Evolutionary conservation across 2,329 filamentous ascomycete genomes (phyloP).

Genomic region (Fusarium oxysporum): DNA sequence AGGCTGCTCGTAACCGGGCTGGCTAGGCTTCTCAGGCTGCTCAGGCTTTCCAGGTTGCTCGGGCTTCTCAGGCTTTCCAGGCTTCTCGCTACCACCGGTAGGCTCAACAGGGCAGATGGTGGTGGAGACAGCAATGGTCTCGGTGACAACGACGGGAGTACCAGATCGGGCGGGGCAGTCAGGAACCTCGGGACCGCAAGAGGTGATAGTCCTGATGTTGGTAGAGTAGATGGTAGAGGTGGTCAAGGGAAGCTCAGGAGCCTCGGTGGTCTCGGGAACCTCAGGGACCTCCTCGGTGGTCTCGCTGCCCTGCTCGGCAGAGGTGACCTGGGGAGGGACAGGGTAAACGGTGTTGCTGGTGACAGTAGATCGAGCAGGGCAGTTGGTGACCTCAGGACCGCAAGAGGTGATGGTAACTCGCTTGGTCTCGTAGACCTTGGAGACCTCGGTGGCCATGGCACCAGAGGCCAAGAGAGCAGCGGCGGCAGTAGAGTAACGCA

Average conservation of each 20-base stretch:
- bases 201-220: constrained; percentile 70
- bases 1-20: not conserved
- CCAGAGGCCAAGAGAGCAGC: constrained; percentile 60
- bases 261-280: constrained; percentile 49
- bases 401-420: constrained; percentile 72
- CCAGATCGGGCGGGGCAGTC: constrained; percentile 66
- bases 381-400: constrained; percentile 51
- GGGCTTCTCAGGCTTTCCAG: constrained; percentile 26
- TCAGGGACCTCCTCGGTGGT: constrained; percentile 47
- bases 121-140: constrained; percentile 54
- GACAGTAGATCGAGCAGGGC: constrained; percentile 41
- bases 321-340: constrained; percentile 26
- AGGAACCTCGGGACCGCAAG: constrained; percentile 69
- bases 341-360: constrained; percentile 38
- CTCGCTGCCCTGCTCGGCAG: constrained; percentile 48
- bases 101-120: constrained; percentile 54
- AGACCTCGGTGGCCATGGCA: constrained; percentile 51
- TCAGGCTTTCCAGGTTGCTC: constrained; percentile 19
- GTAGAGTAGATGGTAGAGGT: constrained; percentile 69
- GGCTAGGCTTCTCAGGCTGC: constrained; percentile 1
- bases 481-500: constrained; percentile 68
- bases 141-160: constrained; percentile 49
- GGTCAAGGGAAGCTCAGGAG: constrained; percentile 55
- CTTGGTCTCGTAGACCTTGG: constrained; percentile 68
- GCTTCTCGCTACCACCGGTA: constrained; percentile 39